Percentiles rank a stretch among this genome's conserved stretches.
These are phyloP conservation scores for Alternaria triticina DNA, from an alignment of 2,329 filamentous ascomycete genomes.

Conservation along the genomic window DNA sequence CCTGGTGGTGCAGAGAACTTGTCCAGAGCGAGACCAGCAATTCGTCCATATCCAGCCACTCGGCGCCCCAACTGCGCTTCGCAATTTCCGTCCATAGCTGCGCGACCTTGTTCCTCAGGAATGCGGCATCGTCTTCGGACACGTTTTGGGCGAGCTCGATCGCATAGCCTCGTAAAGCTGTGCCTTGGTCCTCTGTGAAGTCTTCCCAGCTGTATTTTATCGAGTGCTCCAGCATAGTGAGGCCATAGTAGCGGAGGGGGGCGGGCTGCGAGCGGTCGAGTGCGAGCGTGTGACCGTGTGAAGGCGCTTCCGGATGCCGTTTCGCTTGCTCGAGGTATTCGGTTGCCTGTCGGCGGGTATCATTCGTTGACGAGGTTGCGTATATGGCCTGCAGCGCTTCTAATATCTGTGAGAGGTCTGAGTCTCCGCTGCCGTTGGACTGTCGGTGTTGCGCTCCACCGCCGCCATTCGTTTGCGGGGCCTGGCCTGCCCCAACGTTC, in stretches of 20 bases:
- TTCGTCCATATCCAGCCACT: conserved; percentile 95
- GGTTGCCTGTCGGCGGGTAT: conserved; percentile 81
- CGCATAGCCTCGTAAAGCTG: conserved; percentile 75
- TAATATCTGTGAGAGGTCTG: conserved; percentile 70
- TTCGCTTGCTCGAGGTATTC: conserved; percentile 87
- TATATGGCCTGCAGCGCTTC: conserved; percentile 89
- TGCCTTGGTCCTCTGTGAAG: conserved; percentile 71
- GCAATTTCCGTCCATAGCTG: conserved; percentile 95
- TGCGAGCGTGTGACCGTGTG: conserved; percentile 84
- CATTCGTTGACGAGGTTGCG: conserved; percentile 79
- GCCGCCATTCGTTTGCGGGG: conserved; percentile 32
- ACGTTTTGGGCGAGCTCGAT: conserved; percentile 77
- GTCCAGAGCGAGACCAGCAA: conserved; percentile 82
- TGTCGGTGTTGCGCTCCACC: conserved; percentile 17
- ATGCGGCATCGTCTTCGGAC: conserved; percentile 74
- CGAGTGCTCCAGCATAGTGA: conserved; percentile 88
- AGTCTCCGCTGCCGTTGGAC: conserved; percentile 29
- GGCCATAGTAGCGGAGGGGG: conserved; percentile 88
- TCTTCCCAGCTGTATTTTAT: conserved; percentile 84
- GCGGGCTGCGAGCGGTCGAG: conserved; percentile 75
- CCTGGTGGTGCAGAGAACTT: conserved; percentile 70
- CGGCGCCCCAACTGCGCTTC: conserved; percentile 88
- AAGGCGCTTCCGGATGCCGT: conserved; percentile 76
- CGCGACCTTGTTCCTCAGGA: conserved; percentile 90
- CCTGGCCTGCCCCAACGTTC: conserved; percentile 34